Evolutionary conservation across 108 stramenopile species (phyloP), one percentile per base, ranked within the genome.

Genomic region (Nitzschia sp.): DNA sequence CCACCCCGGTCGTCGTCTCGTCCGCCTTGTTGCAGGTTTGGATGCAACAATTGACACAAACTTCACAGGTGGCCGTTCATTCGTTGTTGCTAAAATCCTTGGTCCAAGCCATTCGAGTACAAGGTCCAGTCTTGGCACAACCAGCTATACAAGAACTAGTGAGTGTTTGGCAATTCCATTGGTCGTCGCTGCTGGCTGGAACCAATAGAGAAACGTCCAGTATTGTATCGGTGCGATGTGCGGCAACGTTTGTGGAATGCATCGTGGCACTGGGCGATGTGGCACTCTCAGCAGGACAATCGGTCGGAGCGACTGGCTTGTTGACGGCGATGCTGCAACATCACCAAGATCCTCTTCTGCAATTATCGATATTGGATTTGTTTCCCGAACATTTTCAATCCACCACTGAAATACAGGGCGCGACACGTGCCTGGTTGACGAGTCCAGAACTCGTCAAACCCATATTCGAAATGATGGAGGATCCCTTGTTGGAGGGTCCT

Each of bases 181-280:
- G 53, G 41, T 15, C 41, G 21, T 19, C 15, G n/a, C n/a, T 58
- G 57, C 11, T n/a, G 29, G 2, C 38, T 22, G 33, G 13, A 4
- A 41, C 3, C 50, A 35, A 30, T 30, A 6, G 30, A 33, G 13
- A 0, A 9, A 13, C 54, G 3, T 21, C 33, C 16, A 47, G 61
- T 36, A 65, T 73, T 46, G 58, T 56, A 17, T 25, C 58, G 0
- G 48, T 74, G 17, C 64, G 73, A 31, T 74, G 73, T 66, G 73
- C 73, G 0, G 50, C 57, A 21, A 30, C 56, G 8, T 59, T 23
- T 32, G 30, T 66, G 21, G 28, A 52, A 0, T 36, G 38, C 21
- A n/a, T 66, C 15, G 35, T 38, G 11, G 27, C 8, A 8, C n/a
- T 50, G 50, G 59, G 59, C 1, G 59, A 45, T 44, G 13, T 46